Evolutionary conservation across 1,139 yeast genomes (phyloP), one percentile per base, ranked within the genome.

Genomic region (Suhomyces choctaworum): DNA sequence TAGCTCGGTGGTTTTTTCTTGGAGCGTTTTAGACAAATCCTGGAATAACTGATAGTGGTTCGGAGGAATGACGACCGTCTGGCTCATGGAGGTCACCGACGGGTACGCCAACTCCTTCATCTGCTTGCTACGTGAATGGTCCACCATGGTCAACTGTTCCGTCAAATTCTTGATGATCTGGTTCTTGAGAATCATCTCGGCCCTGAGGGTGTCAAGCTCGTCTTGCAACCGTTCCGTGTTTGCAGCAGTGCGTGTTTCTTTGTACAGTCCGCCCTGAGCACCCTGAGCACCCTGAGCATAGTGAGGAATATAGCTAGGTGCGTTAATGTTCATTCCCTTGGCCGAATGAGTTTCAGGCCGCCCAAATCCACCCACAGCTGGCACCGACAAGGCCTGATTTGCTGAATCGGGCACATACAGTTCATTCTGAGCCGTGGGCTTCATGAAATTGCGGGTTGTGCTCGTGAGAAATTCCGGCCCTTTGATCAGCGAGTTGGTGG

Each of bases 1-100:
- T 39, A 83, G 63, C 47, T 83, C 87, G 15, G 58, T 54, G 22
- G 75, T 76, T 35, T 78, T 76, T 25, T 66, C 68, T 33, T 69
- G 70, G 34, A 80, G 60, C n/a, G 76, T 64, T 37, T 62, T 64
- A 5, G 79, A 65, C 48, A 80, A 62, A 43, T 76, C 76, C 41
- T 64, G 64, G 48, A 74, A 78, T 27, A 76, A 48, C 39, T 70
- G 70, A 46, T 64, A 69, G 42, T 73, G 73, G 37, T 70, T 71
- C 29, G 59, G 59, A 2, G 78, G 77, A 26, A 72, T 48, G 16
- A 30, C 29, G 13, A 47, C n/a, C 1, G 39, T 36, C 25, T 36
- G 41, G 15, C 33, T 32, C 32, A 41, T 11, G 8, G 41, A 24
- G 7, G 29, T 16, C 8, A 27, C 25, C 9, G 32, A 29, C 6